Conservation (phyloP, 345 rosid genomes). For the Erysimum cheiranthoides region DNA sequence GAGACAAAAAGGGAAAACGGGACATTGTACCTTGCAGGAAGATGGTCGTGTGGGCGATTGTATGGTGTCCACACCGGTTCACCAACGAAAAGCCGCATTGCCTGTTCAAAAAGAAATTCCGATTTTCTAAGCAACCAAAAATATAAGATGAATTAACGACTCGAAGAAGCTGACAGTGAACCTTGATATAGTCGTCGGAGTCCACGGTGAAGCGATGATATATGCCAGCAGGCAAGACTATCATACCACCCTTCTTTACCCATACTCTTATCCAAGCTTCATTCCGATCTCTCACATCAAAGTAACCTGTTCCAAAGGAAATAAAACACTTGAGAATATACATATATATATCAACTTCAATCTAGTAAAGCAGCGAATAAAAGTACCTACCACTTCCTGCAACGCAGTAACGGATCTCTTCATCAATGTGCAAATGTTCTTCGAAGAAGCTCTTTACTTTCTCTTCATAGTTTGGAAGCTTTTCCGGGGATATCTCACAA, state of each 20-base stretch:
- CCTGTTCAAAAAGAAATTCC: constrained; percentile 49
- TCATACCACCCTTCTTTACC: constrained; percentile 93
- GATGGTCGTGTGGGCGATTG: constrained; percentile 89
- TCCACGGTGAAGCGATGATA: constrained; percentile 89
- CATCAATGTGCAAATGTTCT: constrained; percentile 97
- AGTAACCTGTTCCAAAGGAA: constrained; percentile 66
- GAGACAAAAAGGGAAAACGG: neutral
- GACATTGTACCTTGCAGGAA: constrained; percentile 69
- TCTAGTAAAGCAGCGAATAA: neutral
- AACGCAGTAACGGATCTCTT: constrained; percentile 91
- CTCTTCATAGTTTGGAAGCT: constrained; percentile 84
- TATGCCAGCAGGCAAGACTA: constrained; percentile 87
- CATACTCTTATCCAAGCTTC: constrained; percentile 82
- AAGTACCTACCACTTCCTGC: constrained; percentile 83
- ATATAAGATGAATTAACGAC: neutral
- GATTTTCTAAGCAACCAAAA: neutral
- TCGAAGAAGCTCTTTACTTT: constrained; percentile 90
- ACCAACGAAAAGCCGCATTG: constrained; percentile 88
- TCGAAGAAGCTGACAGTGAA: constrained; percentile 46
- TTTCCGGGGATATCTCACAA: constrained; percentile 88
- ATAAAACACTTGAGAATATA: neutral
- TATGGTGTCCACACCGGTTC: constrained; percentile 91
- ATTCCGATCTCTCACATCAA: constrained; percentile 75
- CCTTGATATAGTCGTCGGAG: constrained; percentile 78
- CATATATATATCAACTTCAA: neutral